A percentile compares a stretch with the other conserved stretches of the same genome.
Conservation (phyloP, 805 yeast species). For the Wickerhamomyces kurtzmanii region DNA sequence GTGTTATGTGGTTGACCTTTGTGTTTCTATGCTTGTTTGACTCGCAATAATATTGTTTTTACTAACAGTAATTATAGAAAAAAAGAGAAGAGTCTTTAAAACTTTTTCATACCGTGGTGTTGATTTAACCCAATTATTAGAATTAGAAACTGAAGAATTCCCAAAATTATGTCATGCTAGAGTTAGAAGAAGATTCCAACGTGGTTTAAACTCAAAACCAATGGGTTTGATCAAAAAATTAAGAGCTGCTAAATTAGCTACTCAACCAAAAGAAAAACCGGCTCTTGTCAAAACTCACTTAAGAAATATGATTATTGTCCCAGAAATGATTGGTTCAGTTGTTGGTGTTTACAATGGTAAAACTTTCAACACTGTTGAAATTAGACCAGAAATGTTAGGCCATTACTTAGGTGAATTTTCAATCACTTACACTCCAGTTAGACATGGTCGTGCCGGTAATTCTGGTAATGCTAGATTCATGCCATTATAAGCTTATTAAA, state of each 20-base stretch:
- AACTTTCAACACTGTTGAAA: slow-evolving; percentile 97
- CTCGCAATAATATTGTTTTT: too few species aligned
- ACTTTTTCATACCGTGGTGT: slow-evolving; percentile 99
- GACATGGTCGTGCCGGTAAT: slow-evolving; percentile 96
- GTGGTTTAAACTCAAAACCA: slow-evolving; percentile 94
- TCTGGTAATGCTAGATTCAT: slow-evolving; percentile 69
- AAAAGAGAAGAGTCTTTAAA: slow-evolving; percentile 89
- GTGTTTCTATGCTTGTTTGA: too few species aligned
- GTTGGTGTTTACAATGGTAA: slow-evolving; percentile 99
- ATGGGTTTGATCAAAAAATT: slow-evolving; percentile 94
- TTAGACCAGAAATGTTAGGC: slow-evolving; percentile 99
- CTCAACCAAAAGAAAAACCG: slow-evolving; percentile 93
- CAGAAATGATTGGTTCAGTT: slow-evolving; percentile 99
- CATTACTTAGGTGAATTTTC: slow-evolving; percentile 99
- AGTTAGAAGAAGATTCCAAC: slow-evolving; percentile 99
- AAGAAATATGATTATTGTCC: slow-evolving; percentile 97
- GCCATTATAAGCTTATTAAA: too few species aligned
- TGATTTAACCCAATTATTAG: slow-evolving; percentile 88
- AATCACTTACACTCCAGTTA: slow-evolving; percentile 98
- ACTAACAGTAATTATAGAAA: slow-evolving; percentile 30
- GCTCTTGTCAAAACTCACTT: slow-evolving; percentile 97
- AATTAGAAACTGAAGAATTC: slow-evolving; percentile 93
- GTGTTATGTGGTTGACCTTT: too few species aligned
- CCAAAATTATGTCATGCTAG: slow-evolving; percentile 95
- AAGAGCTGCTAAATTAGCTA: slow-evolving; percentile 91